phyloP scores from a whole-genome alignment of 768 basidiomycete species.

The Agrocybe chaxingu region DNA sequence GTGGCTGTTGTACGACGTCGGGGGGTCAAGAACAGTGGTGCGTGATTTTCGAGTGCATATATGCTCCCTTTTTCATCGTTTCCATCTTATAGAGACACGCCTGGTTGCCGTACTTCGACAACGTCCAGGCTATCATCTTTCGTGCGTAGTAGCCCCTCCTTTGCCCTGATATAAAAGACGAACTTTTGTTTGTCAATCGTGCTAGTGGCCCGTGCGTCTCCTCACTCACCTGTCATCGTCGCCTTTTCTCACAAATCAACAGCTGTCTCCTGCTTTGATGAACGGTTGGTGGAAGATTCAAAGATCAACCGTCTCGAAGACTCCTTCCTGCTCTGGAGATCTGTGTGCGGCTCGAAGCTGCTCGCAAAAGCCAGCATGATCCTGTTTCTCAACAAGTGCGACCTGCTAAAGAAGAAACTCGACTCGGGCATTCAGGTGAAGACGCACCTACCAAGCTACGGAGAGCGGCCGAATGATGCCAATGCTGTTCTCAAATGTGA shows the following conservation, averaged over 20 bases:
- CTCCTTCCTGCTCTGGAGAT: slow-evolving; percentile 65
- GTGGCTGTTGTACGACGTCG: slow-evolving; percentile 71
- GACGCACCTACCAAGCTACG: slow-evolving; percentile 58
- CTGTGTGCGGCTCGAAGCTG: slow-evolving; percentile 56
- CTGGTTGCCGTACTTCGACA: slow-evolving; percentile 74
- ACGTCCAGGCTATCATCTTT: slow-evolving; percentile 75
- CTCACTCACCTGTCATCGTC: slow-evolving; percentile 31
- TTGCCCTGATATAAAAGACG: not conserved
- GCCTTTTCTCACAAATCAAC: not conserved
- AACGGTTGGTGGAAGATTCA: slow-evolving; percentile 52
- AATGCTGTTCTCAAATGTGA: slow-evolving; percentile 52
- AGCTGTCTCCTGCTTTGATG: slow-evolving; percentile 45
- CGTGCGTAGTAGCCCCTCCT: slow-evolving; percentile 44
- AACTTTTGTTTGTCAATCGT: slow-evolving; percentile 14
- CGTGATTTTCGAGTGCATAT: slow-evolving; percentile 9
- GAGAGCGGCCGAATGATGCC: slow-evolving; percentile 58
- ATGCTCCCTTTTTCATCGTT: not conserved
- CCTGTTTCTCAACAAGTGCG: slow-evolving; percentile 74
- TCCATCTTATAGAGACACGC: slow-evolving; percentile 51
- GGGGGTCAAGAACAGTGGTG: slow-evolving; percentile 58
- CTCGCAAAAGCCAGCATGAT: slow-evolving; percentile 61
- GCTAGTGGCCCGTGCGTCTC: slow-evolving; percentile 49
- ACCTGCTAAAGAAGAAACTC: slow-evolving; percentile 53
- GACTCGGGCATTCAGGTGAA: slow-evolving; percentile 44
- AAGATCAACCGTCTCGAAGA: slow-evolving; percentile 70